Evolutionary conservation across 1,139 yeast species (phyloP).

Genomic region (Geotrichum reessii): DNA sequence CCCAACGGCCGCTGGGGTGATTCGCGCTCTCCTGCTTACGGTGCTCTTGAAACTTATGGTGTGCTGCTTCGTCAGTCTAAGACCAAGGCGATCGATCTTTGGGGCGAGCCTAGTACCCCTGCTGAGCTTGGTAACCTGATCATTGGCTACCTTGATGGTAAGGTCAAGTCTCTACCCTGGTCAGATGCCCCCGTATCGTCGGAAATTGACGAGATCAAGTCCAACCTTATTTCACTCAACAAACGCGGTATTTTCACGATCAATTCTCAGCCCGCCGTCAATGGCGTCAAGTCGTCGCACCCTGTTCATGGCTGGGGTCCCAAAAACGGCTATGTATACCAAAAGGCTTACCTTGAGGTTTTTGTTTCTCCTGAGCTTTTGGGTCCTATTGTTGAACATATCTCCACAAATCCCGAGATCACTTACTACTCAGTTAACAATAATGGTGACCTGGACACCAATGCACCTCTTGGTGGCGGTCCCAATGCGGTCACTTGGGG

Average conservation of each 20-base stretch:
- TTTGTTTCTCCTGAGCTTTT: conserved; percentile 59
- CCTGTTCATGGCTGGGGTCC: conserved; percentile 94
- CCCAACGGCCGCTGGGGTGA: conserved; percentile 97
- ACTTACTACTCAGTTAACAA: conserved; percentile 76
- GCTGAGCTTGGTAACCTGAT: conserved; percentile 60
- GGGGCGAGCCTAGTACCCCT: conserved; percentile 72
- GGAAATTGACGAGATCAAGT: conserved; percentile 64
- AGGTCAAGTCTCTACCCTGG: conserved; percentile 82
- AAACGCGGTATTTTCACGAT: conserved; percentile 66
- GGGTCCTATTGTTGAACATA: conserved; percentile 39
- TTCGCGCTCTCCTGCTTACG: conserved; percentile 88
- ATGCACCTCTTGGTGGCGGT: conserved; percentile 62
- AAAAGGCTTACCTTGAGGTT: conserved; percentile 85
- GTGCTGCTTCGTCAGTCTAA: conserved; percentile 51
- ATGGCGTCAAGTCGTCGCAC: conserved; percentile 70
- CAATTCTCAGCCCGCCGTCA: conserved; percentile 92
- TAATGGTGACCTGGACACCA: conserved; percentile 53
- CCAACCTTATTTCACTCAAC: conserved; percentile 58
- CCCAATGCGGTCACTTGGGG: conserved; percentile 99
- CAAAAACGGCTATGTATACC: conserved; percentile 81
- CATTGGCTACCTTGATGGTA: conserved; percentile 60
- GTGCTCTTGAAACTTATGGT: conserved; percentile 62
- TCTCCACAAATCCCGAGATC: conserved; percentile 47
- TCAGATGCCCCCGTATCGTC: conserved; percentile 81
- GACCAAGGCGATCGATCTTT: conserved; percentile 69